A percentile compares a stretch with the other conserved stretches of the same genome.
These are phyloP conservation scores for Flaveria trinervia DNA, from an alignment of 129 eudicot genomes.

Conservation along the genomic window DNA sequence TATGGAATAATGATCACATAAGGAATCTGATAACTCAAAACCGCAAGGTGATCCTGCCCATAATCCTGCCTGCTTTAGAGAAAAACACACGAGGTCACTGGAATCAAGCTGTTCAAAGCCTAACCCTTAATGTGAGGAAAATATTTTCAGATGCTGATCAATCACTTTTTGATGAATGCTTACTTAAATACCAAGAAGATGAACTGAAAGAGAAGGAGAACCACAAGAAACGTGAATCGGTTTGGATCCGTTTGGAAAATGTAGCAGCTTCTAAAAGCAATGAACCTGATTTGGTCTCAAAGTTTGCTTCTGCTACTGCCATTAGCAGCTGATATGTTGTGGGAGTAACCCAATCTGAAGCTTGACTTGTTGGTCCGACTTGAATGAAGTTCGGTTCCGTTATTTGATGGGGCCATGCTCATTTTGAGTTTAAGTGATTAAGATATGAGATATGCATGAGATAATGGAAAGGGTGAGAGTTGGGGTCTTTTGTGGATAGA, in stretches of 20 bases:
- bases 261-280: constrained; percentile 43
- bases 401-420: constrained; percentile 27
- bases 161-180: constrained; percentile 60
- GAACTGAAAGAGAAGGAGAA: constrained; percentile 53
- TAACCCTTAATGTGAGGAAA: constrained; percentile 62
- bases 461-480: constrained; percentile 29
- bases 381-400: constrained; percentile 17
- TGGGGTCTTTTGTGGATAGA: constrained; percentile 42
- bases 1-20: constrained; percentile 71
- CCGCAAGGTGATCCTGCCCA: constrained; percentile 59
- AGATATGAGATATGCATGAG: constrained; percentile 17
- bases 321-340: constrained; percentile 33
- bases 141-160: constrained; percentile 59
- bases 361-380: constrained; percentile 21
- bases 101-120: constrained; percentile 78
- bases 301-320: constrained; percentile 29
- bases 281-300: constrained; percentile 44
- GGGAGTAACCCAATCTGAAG: not conserved
- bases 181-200: constrained; percentile 51
- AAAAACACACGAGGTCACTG: constrained; percentile 57
- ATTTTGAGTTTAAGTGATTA: not conserved
- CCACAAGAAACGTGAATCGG: constrained; percentile 48
- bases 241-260: constrained; percentile 53
- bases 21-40: constrained; percentile 56
- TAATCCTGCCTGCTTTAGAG: constrained; percentile 65